Evolutionary conservation across 2,329 filamentous ascomycete genomes (phyloP).

Genomic region (Fusarium acutatum): DNA sequence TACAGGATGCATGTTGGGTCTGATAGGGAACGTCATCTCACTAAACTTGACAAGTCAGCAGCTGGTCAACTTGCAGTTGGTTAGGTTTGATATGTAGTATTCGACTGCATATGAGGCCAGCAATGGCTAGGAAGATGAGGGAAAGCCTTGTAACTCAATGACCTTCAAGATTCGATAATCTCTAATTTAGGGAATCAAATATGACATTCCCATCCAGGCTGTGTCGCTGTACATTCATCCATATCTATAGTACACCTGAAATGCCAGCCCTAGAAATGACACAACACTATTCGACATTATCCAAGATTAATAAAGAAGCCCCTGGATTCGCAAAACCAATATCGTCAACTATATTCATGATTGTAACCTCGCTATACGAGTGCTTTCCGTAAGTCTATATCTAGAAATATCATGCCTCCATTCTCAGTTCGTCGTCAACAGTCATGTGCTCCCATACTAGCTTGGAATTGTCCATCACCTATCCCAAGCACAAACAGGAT

Average conservation of each 20-base stretch:
- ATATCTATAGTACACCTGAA: neutral
- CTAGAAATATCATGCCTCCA: constrained; percentile 24
- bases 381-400: constrained; percentile 25
- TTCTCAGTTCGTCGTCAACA: constrained; percentile 24
- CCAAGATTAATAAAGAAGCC: neutral
- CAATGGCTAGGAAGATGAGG: neutral
- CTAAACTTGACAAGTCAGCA: constrained; percentile 2
- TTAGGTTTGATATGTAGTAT: neutral
- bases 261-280: neutral
- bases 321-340: neutral
- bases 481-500: constrained; percentile 31
- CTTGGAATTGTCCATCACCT: constrained; percentile 8
- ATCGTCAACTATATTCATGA: constrained; percentile 26
- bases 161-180: neutral
- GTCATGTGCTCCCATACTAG: constrained; percentile 30
- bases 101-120: constrained; percentile 20
- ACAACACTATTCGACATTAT: neutral
- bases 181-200: neutral
- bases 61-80: neutral
- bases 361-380: constrained; percentile 18
- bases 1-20: constrained; percentile 27
- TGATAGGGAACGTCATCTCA: neutral
- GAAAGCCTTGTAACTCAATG: neutral
- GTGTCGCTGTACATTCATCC: neutral
- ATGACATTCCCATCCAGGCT: neutral